Conservation (phyloP, 805 yeast species). For the Pichia californica region DNA sequence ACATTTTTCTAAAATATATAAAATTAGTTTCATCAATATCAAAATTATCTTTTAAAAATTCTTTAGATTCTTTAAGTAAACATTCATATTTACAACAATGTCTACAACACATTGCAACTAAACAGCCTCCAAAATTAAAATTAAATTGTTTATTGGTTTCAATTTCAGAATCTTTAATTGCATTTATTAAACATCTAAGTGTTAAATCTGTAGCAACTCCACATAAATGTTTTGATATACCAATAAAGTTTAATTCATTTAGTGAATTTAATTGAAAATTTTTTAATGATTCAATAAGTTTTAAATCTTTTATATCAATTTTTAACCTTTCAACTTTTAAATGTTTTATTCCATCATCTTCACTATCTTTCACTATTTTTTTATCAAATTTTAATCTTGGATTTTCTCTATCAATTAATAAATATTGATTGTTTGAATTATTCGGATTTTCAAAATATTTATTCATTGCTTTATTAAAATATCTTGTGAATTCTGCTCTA, state of each 20-base stretch:
- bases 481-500: slow-evolving; percentile 74
- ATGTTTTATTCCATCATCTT: slow-evolving; percentile 16
- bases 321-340: slow-evolving; percentile 40
- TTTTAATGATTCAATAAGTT: slow-evolving; percentile 40
- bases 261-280: slow-evolving; percentile 11
- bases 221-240: slow-evolving; percentile 83
- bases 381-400: slow-evolving; percentile 74
- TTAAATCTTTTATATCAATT: slow-evolving; percentile 75
- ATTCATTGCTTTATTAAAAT: slow-evolving; percentile 35
- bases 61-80: slow-evolving; percentile 42
- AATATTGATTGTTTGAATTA: slow-evolving; percentile 30
- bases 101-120: slow-evolving; percentile 91
- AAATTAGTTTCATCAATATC: slow-evolving; percentile 29
- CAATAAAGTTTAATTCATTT: slow-evolving; percentile 32
- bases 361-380: slow-evolving; percentile 53
- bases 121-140: slow-evolving; percentile 40
- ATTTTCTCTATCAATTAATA: slow-evolving; percentile 70
- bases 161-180: slow-evolving; percentile 13
- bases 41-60: slow-evolving; percentile 30
- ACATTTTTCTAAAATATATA: slow-evolving; percentile 48
- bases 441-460: slow-evolving; percentile 7
- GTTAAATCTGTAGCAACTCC: slow-evolving; percentile 93
- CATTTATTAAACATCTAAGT: slow-evolving; percentile 46
- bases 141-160: slow-evolving; percentile 5
- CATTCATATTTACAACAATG: slow-evolving; percentile 68